Evolutionary conservation across 2,329 filamentous ascomycete species (phyloP).

Genomic region (Pezicula radicicola): DNA sequence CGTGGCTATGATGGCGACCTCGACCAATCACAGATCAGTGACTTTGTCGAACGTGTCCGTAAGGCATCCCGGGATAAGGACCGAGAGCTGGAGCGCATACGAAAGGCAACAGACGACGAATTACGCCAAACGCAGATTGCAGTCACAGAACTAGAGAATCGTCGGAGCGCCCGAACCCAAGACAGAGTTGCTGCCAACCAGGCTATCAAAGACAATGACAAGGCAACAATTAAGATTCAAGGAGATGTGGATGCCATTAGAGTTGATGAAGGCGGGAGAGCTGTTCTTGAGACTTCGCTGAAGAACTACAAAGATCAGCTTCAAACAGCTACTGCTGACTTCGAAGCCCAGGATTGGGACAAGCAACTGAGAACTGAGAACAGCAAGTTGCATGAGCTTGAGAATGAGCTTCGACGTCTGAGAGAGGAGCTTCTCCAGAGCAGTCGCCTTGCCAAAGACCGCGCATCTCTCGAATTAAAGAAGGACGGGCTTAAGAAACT

Average conservation of each 20-base stretch:
- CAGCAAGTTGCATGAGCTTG: conserved; percentile 62
- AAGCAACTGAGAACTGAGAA: conserved; percentile 65
- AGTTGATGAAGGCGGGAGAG: conserved; percentile 81
- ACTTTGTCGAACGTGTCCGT: conserved; percentile 75
- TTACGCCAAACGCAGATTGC: conserved; percentile 67
- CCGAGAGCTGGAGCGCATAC: conserved; percentile 70
- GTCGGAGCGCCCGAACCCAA: conserved; percentile 69
- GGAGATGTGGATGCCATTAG: conserved; percentile 68
- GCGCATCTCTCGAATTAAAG: conserved; percentile 79
- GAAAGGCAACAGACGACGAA: conserved; percentile 71
- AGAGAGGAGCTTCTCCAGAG: conserved; percentile 80
- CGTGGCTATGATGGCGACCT: conserved; percentile 81
- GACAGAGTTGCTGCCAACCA: conserved; percentile 72
- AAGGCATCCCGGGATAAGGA: conserved; percentile 77
- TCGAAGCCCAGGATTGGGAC: conserved; percentile 66
- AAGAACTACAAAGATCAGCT: conserved; percentile 66
- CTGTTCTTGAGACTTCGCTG: conserved; percentile 70
- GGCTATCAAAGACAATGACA: conserved; percentile 71
- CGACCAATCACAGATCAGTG: conserved; percentile 67
- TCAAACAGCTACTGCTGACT: conserved; percentile 57
- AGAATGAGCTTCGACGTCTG: conserved; percentile 69
- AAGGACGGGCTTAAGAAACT: conserved; percentile 77
- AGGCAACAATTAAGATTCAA: conserved; percentile 64
- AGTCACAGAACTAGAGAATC: conserved; percentile 72
- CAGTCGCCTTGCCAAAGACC: conserved; percentile 75